Evolutionary conservation across 805 yeast species (phyloP).

Genomic region (Nakazawaea ishiwadae): DNA sequence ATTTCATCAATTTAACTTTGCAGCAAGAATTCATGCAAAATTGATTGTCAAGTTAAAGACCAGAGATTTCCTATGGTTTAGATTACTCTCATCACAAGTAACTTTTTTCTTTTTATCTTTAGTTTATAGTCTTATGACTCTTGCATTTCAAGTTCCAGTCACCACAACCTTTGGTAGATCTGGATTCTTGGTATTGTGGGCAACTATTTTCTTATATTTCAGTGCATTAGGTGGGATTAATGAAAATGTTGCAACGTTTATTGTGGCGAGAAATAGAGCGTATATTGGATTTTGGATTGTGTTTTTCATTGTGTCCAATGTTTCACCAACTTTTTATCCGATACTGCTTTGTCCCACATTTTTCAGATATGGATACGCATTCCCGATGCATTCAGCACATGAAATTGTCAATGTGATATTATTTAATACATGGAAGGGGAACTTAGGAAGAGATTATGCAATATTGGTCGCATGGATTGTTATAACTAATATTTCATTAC

Average conservation of each 20-base stretch:
- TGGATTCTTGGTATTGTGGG: slow-evolving; percentile 71
- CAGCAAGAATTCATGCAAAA: slow-evolving; percentile 47
- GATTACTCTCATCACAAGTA: slow-evolving; percentile 44
- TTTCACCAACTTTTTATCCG: slow-evolving; percentile 61
- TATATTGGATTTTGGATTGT: slow-evolving; percentile 62
- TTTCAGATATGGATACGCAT: slow-evolving; percentile 60
- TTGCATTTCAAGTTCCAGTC: slow-evolving; percentile 65
- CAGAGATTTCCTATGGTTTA: slow-evolving; percentile 42
- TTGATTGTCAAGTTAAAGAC: slow-evolving; percentile 45
- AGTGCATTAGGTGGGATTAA: slow-evolving; percentile 66
- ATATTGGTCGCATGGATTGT: slow-evolving; percentile 57
- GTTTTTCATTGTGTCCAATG: slow-evolving; percentile 61
- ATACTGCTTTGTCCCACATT: slow-evolving; percentile 47
- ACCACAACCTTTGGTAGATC: slow-evolving; percentile 52
- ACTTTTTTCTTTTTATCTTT: slow-evolving; percentile 57
- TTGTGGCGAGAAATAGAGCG: slow-evolving; percentile 50
- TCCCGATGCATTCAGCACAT: slow-evolving; percentile 59
- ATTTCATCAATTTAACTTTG: slow-evolving; percentile 60
- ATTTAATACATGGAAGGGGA: slow-evolving; percentile 49
- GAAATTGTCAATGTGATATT: slow-evolving; percentile 55
- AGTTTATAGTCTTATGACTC: slow-evolving; percentile 52
- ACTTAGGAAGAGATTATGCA: slow-evolving; percentile 58
- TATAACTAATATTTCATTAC: slow-evolving; percentile 37
- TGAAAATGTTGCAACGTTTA: slow-evolving; percentile 53
- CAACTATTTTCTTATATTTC: slow-evolving; percentile 57